Evolutionary conservation across 129 eudicot species (phyloP), one percentile per base, ranked within the genome.

Genomic region (Centaurea solstitialis): DNA sequence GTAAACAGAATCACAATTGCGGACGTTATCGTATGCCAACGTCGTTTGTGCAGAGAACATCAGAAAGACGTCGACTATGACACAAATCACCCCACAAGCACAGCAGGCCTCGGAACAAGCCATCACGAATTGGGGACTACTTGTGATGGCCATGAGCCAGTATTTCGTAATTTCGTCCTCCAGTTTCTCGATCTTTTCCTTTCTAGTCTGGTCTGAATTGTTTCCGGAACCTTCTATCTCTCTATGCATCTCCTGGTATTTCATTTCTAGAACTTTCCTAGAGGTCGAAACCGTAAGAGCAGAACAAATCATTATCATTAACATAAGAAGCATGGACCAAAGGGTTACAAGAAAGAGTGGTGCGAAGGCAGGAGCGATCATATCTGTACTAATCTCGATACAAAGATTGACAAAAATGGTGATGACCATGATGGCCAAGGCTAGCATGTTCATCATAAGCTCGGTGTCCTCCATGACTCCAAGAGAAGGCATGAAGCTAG

Each of bases 231-330:
- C 85, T 30, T 53, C 20, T 50, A 53, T 53, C 62, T 53, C 62
- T 53, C 33, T 53, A 41, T 75, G 85, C 24, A 74, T 39, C 64
- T 82, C 73, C 4, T 17, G 21, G 9, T 82, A 76, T 40, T 82
- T 82, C 28, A 78, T 17, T 20, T 82, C 85, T 57, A 82, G 7
- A 50, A 67, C 57, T 24, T 7, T 62, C 39, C 76, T 76, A 11
- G 85, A 68, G 5, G 50, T 68, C 11, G 85, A 76, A 69, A 75
- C 71, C 24, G 81, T 30, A 26, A 82, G n/a, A 23, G 85, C 81
- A 0, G 85, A 82, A 37, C 74, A 82, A 76, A 59, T 39, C 7
- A 82, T 28, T 9, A 76, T 70, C 7, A 74, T 39, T 28, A 82
- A 41, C 70, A 82, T 28, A 33, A 75, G 9, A n/a, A 82, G 9